A percentile compares a stretch with the other conserved stretches of the same genome.
phyloP scores from a whole-genome alignment of 2,329 filamentous ascomycete genomes.

The Monilinia laxa region DNA sequence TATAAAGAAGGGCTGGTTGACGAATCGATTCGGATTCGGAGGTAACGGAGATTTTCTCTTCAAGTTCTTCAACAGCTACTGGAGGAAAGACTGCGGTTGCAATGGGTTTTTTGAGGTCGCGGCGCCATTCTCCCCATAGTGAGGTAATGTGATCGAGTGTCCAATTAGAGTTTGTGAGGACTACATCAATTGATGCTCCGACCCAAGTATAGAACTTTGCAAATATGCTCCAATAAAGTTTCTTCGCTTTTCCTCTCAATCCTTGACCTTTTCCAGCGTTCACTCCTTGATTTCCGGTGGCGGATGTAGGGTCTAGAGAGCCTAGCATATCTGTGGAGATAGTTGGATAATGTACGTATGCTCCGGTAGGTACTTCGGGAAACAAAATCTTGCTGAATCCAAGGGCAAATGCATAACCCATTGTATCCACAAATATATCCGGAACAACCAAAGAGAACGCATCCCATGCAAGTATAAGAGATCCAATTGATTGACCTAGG shows the following conservation, averaged over 20 bases:
- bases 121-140: slow-evolving; percentile 69
- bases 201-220: slow-evolving; percentile 79
- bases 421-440: slow-evolving; percentile 94
- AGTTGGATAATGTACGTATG: slow-evolving; percentile 97
- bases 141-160: slow-evolving; percentile 79
- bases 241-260: slow-evolving; percentile 68
- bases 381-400: slow-evolving; percentile 83
- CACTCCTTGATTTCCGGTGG: slow-evolving; percentile 64
- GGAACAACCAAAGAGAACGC: slow-evolving; percentile 89
- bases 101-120: slow-evolving; percentile 46
- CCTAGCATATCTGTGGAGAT: slow-evolving; percentile 97
- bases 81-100: slow-evolving; percentile 85
- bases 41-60: slow-evolving; percentile 70
- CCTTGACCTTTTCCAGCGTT: slow-evolving; percentile 83
- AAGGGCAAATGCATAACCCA: slow-evolving; percentile 93
- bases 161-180: slow-evolving; percentile 98
- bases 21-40: slow-evolving; percentile 66
- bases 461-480: slow-evolving; percentile 83
- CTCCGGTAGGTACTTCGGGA: slow-evolving; percentile 74
- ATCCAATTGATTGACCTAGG: slow-evolving; percentile 89
- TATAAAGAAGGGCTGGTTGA: slow-evolving; percentile 77
- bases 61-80: slow-evolving; percentile 83
- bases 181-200: slow-evolving; percentile 81
- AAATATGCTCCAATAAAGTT: slow-evolving; percentile 82
- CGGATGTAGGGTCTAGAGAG: slow-evolving; percentile 65